Percentiles rank a stretch among this genome's conserved stretches.
Conservation (phyloP, 108 stramenopile species). For the Fragilariopsis cylindrus region DNA sequence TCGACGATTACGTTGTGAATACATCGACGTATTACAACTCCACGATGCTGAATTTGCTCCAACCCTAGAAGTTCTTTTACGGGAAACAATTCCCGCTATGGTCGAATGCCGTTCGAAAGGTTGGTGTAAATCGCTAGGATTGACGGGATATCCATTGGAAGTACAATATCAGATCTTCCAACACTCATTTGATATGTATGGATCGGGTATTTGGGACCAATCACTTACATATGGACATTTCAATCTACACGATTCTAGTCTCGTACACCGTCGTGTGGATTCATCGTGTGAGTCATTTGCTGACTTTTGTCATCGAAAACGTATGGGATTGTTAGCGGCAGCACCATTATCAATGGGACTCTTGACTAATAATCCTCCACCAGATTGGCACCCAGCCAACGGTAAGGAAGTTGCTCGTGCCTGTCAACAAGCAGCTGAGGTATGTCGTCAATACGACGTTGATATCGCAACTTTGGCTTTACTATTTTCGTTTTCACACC, state of each 20-base stretch:
- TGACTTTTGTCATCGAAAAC: slow-evolving; percentile 41
- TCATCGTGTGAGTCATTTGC: slow-evolving; percentile 43
- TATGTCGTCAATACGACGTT: slow-evolving; percentile 48
- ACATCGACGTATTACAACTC: slow-evolving; percentile 88
- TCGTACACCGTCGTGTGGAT: slow-evolving; percentile 39
- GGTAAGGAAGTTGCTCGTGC: slow-evolving; percentile 56
- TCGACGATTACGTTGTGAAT: slow-evolving; percentile 58
- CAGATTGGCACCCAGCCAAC: slow-evolving; percentile 83
- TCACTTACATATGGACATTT: slow-evolving; percentile 83
- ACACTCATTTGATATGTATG: slow-evolving; percentile 41
- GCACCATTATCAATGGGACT: slow-evolving; percentile 91
- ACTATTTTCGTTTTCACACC: slow-evolving; percentile 60
- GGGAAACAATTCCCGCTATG: slow-evolving; percentile 81
- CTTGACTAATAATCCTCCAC: slow-evolving; percentile 59
- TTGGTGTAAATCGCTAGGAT: slow-evolving; percentile 74
- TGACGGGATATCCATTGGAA: slow-evolving; percentile 91
- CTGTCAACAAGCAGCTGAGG: slow-evolving; percentile 51
- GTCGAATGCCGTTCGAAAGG: slow-evolving; percentile 62
- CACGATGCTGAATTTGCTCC: slow-evolving; percentile 92
- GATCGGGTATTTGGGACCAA: slow-evolving; percentile 68
- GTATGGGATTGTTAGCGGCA: slow-evolving; percentile 68
- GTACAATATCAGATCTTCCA: slow-evolving; percentile 81
- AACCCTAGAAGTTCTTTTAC: slow-evolving; percentile 56
- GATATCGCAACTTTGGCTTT: slow-evolving; percentile 67
- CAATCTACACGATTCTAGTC: slow-evolving; percentile 77